These are phyloP conservation scores for Kodamaea kakaduensis DNA, from an alignment of 805 yeast species.

Conservation along the genomic window DNA sequence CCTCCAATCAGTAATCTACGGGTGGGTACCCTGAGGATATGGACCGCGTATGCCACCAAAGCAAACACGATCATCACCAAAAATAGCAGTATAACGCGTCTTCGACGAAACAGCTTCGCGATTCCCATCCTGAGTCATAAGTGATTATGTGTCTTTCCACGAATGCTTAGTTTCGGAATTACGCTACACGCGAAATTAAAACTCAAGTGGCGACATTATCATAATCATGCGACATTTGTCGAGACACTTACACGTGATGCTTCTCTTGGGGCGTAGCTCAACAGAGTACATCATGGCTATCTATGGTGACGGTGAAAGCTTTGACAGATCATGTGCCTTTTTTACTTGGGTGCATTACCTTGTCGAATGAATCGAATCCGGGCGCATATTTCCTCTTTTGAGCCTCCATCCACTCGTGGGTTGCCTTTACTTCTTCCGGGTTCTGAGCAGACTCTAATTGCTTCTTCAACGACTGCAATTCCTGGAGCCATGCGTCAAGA, in stretches of 20 bases:
- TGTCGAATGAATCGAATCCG: conserved; percentile 31
- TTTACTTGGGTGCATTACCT: conserved; percentile 29
- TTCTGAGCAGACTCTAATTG: conserved; percentile 17
- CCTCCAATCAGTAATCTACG: conserved; percentile 1
- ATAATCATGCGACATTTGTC: too few species aligned
- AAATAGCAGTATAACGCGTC: too few species aligned
- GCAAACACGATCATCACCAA: background rate
- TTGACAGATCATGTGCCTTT: conserved; percentile 8
- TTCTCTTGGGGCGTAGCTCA: too few species aligned
- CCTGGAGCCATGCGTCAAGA: conserved; percentile 28
- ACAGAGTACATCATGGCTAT: too few species aligned
- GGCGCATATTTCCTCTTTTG: conserved; percentile 38
- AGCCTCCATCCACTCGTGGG: conserved; percentile 26
- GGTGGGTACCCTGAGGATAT: background rate
- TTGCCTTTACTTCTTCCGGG: conserved; percentile 14
- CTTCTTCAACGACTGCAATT: conserved; percentile 24
- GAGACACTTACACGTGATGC: too few species aligned
- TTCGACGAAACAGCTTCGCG: too few species aligned
- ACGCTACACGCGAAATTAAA: too few species aligned
- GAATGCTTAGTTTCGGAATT: too few species aligned
- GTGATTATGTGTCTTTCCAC: too few species aligned
- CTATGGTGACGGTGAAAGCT: too few species aligned
- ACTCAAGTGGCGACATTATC: too few species aligned
- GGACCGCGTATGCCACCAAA: background rate
- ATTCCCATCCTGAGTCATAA: too few species aligned